These are phyloP conservation scores for Scheffersomyces parashehatae DNA, from an alignment of 1,139 yeast species.

Conservation along the genomic window DNA sequence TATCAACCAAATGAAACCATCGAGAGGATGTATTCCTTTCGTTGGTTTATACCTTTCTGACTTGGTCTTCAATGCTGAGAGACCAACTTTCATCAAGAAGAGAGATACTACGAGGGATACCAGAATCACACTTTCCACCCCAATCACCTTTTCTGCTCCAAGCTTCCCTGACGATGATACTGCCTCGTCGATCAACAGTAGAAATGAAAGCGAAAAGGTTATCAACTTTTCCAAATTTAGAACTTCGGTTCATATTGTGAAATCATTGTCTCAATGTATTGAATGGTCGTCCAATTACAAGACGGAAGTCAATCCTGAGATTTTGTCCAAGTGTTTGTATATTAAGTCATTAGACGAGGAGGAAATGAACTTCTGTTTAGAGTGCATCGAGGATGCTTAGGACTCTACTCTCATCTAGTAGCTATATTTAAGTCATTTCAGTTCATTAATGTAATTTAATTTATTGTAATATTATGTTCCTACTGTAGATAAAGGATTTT, in stretches of 20 bases:
- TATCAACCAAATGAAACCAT: conserved; percentile 61
- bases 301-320: conserved; percentile 51
- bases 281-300: conserved; percentile 78
- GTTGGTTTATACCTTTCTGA: conserved; percentile 85
- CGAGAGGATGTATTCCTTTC: conserved; percentile 86
- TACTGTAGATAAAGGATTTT: too few relatives aligned
- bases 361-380: conserved; percentile 58
- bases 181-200: conserved; percentile 12
- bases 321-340: conserved; percentile 81
- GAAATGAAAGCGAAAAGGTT: conserved; percentile 38
- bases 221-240: conserved; percentile 80
- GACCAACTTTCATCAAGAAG: conserved; percentile 47
- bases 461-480: neutral
- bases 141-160: conserved; percentile 4
- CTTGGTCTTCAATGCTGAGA: conserved; percentile 75
- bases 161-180: conserved; percentile 11
- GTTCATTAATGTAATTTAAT: too few relatives aligned
- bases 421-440: too few relatives aligned
- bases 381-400: conserved; percentile 7
- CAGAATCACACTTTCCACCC: conserved; percentile 6
- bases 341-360: conserved; percentile 74
- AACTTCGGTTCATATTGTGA: conserved; percentile 75
- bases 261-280: conserved; percentile 75
- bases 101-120: neutral
- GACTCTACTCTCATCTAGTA: neutral